These are phyloP conservation scores for Aspergillus clavatus DNA, from an alignment of 2,329 filamentous ascomycete species.

Conservation along the genomic window DNA sequence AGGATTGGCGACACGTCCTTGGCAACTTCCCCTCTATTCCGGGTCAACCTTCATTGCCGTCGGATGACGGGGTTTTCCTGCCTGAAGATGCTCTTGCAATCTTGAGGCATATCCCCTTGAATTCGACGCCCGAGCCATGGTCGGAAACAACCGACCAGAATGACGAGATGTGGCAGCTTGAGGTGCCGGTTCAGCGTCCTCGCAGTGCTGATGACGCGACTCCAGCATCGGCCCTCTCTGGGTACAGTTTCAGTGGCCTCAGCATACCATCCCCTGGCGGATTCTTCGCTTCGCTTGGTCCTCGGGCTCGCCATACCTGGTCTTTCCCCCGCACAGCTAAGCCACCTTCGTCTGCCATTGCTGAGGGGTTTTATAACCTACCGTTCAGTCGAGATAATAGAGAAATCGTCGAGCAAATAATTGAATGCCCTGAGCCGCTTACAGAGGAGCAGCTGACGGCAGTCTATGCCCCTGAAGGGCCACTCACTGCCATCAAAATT, in stretches of 20 bases:
- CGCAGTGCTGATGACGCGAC: slow-evolving; percentile 43
- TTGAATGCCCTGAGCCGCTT: slow-evolving; percentile 52
- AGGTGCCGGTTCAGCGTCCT: slow-evolving; percentile 47
- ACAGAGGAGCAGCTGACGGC: slow-evolving; percentile 32
- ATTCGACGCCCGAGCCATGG: slow-evolving; percentile 37
- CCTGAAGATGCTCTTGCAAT: slow-evolving; percentile 77
- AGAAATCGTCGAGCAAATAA: slow-evolving; percentile 60
- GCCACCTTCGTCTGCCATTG: slow-evolving; percentile 79
- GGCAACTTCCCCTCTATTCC: slow-evolving; percentile 40
- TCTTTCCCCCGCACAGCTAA: slow-evolving; percentile 55
- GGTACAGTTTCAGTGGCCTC: slow-evolving; percentile 70
- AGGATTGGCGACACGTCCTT: slow-evolving; percentile 57
- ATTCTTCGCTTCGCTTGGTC: slow-evolving; percentile 82
- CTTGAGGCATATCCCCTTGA: slow-evolving; percentile 66
- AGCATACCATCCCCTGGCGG: slow-evolving; percentile 88
- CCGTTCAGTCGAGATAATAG: slow-evolving; percentile 61
- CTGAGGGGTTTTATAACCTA: slow-evolving; percentile 82
- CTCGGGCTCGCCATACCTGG: slow-evolving; percentile 76
- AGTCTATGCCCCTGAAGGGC: slow-evolving; percentile 27
- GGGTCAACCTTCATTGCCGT: slow-evolving; percentile 19
- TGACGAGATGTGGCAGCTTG: slow-evolving; percentile 60
- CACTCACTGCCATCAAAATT: slow-evolving; percentile 45
- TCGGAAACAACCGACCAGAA: slow-evolving; percentile 45
- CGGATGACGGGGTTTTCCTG: slow-evolving; percentile 59
- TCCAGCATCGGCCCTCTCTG: slow-evolving; percentile 54